Evolutionary conservation across 495 filamentous ascomycete species (phyloP), one percentile per base, ranked within the genome.

Genomic region (Bacidia rubella): DNA sequence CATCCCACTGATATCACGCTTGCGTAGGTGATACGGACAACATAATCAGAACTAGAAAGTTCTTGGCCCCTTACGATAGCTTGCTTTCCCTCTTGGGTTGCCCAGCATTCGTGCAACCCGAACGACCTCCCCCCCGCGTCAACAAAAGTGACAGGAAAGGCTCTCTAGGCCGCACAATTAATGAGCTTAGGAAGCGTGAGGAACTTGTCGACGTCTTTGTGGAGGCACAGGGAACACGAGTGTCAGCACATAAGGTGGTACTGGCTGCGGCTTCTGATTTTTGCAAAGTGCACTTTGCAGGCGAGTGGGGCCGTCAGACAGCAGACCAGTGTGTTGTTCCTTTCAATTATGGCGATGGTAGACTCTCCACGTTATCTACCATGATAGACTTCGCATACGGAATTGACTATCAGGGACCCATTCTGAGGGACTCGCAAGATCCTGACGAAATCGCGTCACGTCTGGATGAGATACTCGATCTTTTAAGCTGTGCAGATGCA

Each of bases 301-400:
- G 58, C 11, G 29, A 10, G 12, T 66, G 58, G 55, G 54, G 54
- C 11, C 3, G 25, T 2, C 49, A 55, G 3, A 23, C 9, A 7
- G 42, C 49, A 39, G 46, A 55, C 27, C 19, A 54, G 3, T 22
- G 46, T 2, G 40, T 23, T 1, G 52, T 62, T 27, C 23, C 39
- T 1, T 46, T 65, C 17, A 43, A 54, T 12, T 45, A 20, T 20
- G 50, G 50, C 23, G 24, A n/a, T 44, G 38, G 22, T 4, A 61
- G 55, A 10, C 54, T 54, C 42, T 49, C 41, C n/a, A 63, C 63
- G 2, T 32, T 67, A 0, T 54, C 45, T 0, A 51, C 21, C 0
- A 58, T 67, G 49, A 49, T 67, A 19, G 49, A 62, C 17, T 65
- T 60, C 24, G 65, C 65, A 0, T 67, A 67, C 40, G 57, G 51